These are phyloP conservation scores for Tillandsia fasciculata DNA, from an alignment of 176 grass and related monocot species.

Conservation along the genomic window DNA sequence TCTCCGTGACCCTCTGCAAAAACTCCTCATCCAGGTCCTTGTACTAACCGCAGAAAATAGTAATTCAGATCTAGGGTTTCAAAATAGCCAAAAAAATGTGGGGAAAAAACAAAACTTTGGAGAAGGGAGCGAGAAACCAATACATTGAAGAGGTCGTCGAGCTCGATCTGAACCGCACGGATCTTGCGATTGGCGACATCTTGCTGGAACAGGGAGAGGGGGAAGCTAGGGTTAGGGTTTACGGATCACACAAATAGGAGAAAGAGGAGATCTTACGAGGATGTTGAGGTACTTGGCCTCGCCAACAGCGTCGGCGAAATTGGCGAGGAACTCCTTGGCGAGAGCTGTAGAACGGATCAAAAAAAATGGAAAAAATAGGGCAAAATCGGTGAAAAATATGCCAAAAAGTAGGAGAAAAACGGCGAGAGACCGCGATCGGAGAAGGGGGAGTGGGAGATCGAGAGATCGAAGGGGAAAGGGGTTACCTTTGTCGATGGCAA, in stretches of 20 bases:
- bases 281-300: conserved; percentile 84
- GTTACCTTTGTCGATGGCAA: conserved; percentile 65
- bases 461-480: not conserved
- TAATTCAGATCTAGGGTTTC: conserved; percentile 11
- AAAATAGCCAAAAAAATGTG: not conserved
- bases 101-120: not conserved
- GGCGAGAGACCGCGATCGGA: not conserved
- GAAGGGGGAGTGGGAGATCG: not conserved
- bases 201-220: conserved; percentile 39
- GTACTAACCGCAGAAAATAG: conserved; percentile 27
- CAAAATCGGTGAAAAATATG: conserved; percentile 6
- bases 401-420: not conserved
- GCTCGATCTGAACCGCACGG: conserved; percentile 61
- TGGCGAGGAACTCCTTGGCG: conserved; percentile 86
- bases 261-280: conserved; percentile 40
- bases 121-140: not conserved
- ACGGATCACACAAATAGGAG: not conserved
- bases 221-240: conserved; percentile 5
- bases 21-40: conserved; percentile 86
- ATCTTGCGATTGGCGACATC: conserved; percentile 82
- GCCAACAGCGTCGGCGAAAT: conserved; percentile 47
- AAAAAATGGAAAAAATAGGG: not conserved
- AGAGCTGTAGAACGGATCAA: conserved; percentile 35
- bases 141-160: conserved; percentile 86
- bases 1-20: conserved; percentile 67